phyloP scores from a whole-genome alignment of 2,329 filamentous ascomycete genomes.

The Exophiala phaeomuriformis region DNA sequence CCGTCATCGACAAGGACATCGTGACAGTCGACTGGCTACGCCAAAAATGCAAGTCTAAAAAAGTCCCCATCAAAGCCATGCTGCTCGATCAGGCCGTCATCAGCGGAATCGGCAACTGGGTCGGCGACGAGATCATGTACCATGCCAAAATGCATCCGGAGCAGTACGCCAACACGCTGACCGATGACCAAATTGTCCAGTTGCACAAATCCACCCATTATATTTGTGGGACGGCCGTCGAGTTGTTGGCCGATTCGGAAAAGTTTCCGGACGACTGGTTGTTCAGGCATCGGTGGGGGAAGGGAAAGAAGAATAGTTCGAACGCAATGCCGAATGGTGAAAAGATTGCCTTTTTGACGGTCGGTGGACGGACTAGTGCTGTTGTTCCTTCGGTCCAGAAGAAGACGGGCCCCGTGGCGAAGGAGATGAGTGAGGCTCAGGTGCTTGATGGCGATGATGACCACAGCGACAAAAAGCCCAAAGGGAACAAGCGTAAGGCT shows the following conservation, averaged over 20 bases:
- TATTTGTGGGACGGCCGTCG: constrained; percentile 73
- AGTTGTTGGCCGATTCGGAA: constrained; percentile 70
- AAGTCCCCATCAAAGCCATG: constrained; percentile 81
- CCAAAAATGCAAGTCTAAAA: constrained; percentile 64
- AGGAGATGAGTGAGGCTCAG: constrained; percentile 40
- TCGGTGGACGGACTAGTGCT: constrained; percentile 85
- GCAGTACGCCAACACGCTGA: constrained; percentile 80
- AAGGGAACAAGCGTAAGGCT: constrained; percentile 32
- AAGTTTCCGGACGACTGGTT: constrained; percentile 83
- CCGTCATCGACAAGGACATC: constrained; percentile 69
- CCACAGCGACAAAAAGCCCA: constrained; percentile 18
- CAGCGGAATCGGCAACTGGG: constrained; percentile 94
- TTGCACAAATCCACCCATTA: constrained; percentile 68
- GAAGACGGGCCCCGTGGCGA: constrained; percentile 59
- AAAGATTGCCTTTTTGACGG: constrained; percentile 76
- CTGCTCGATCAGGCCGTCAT: constrained; percentile 82
- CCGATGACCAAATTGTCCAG: constrained; percentile 59
- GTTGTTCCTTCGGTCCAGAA: constrained; percentile 80
- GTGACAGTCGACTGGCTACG: constrained; percentile 70
- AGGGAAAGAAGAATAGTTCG: constrained; percentile 66
- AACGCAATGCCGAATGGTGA: constrained; percentile 72
- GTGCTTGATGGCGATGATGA: constrained; percentile 24
- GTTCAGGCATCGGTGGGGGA: constrained; percentile 82
- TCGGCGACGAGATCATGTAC: constrained; percentile 88
- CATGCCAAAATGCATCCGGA: constrained; percentile 85